Evolutionary conservation across 2,329 filamentous ascomycete genomes (phyloP).

Genomic region (Botrytis medusae): DNA sequence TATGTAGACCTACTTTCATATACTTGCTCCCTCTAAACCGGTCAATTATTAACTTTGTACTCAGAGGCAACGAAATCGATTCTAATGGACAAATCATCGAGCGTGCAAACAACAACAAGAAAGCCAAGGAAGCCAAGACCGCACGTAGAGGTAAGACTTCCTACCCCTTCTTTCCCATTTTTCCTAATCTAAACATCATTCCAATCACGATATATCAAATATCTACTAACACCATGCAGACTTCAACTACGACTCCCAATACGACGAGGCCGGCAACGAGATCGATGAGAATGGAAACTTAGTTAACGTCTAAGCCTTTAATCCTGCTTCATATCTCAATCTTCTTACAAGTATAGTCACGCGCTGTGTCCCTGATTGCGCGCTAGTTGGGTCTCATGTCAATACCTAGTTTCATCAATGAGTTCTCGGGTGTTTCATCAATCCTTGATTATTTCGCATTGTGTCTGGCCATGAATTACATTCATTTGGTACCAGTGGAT

Average conservation of each 20-base stretch:
- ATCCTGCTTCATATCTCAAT: background rate
- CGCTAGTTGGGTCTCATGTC: background rate
- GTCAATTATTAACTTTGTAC: background rate
- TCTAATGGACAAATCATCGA: background rate
- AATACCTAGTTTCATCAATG: background rate
- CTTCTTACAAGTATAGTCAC: background rate
- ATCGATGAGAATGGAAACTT: constrained; percentile 14
- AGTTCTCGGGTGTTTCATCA: background rate
- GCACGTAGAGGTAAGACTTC: background rate
- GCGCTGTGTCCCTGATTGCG: background rate
- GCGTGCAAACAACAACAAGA: background rate
- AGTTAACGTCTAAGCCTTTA: background rate
- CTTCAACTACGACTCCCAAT: background rate
- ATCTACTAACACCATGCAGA: background rate
- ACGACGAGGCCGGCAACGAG: constrained; percentile 9
- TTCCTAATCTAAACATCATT: background rate
- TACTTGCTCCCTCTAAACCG: background rate
- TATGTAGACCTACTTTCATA: background rate
- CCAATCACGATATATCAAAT: rapidly evolving
- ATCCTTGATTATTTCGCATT: background rate
- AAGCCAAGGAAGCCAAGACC: background rate
- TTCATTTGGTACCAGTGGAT: background rate
- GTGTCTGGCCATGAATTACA: background rate
- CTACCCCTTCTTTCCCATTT: background rate
- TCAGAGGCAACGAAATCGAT: background rate